phyloP scores from a whole-genome alignment of 2,329 filamentous ascomycete genomes.

The Rhynchosporium secalis region DNA sequence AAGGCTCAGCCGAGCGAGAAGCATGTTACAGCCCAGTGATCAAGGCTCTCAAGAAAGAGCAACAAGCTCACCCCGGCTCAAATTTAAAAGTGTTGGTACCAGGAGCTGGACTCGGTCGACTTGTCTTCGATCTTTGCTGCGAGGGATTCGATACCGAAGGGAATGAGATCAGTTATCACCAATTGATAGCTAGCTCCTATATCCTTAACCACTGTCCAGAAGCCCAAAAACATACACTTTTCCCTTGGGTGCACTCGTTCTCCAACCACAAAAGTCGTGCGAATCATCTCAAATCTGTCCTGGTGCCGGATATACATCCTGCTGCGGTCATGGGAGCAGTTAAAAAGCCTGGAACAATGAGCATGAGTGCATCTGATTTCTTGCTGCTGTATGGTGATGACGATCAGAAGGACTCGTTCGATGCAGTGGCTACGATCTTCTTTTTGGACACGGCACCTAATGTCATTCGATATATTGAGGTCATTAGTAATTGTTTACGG shows the following conservation, averaged over 20 bases:
- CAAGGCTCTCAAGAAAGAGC: slow-evolving; percentile 58
- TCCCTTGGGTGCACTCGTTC: slow-evolving; percentile 84
- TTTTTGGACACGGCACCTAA: slow-evolving; percentile 98
- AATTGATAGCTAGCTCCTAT: slow-evolving; percentile 81
- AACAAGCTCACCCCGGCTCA: slow-evolving; percentile 27
- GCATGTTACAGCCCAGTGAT: slow-evolving; percentile 77
- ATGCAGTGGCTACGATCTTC: slow-evolving; percentile 87
- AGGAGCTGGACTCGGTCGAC: slow-evolving; percentile 81
- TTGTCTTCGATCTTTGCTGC: slow-evolving; percentile 83
- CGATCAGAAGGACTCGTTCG: slow-evolving; percentile 62
- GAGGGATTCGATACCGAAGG: slow-evolving; percentile 77
- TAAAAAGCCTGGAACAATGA: slow-evolving; percentile 64
- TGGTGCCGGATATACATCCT: slow-evolving; percentile 80
- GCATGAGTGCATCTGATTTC: slow-evolving; percentile 93
- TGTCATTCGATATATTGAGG: slow-evolving; percentile 83
- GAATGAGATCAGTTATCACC: slow-evolving; percentile 96
- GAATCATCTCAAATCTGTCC: slow-evolving; percentile 73
- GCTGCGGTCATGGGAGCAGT: slow-evolving; percentile 50
- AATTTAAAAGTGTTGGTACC: slow-evolving; percentile 70
- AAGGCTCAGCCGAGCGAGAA: slow-evolving; percentile 72
- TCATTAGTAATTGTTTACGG: slow-evolving; percentile 75
- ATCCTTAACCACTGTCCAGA: slow-evolving; percentile 67
- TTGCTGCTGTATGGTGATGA: slow-evolving; percentile 75
- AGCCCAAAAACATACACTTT: slow-evolving; percentile 68
- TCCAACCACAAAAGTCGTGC: slow-evolving; percentile 76